Base-by-base conservation (phyloP, 441 rosid species). In the Euphorbia schlechtendalii region DNA sequence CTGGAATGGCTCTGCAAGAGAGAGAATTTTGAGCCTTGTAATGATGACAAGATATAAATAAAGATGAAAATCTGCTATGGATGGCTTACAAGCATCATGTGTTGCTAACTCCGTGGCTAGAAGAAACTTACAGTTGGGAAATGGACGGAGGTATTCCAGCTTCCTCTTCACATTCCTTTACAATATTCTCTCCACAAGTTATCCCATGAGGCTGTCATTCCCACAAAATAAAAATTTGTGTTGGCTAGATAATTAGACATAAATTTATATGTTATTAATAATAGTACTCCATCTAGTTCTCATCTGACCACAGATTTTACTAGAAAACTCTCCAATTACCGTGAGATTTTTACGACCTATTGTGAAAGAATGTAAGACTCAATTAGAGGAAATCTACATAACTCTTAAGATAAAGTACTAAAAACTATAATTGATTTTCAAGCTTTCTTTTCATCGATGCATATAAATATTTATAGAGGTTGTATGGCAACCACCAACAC, bases 101-200 rank as follows among this genome's bases (percentile, higher is more conserved):
- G 14, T 60, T 60, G 52, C 40, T 8, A 20, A 65, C 63, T 66
- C 58, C 64, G 46, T 61, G 53, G 66, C n/a, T 3, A 21, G 5
- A 58, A 60, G 60, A 60, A 70, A 71, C 61, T 68, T 77, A 89
- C 96, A 82, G 63, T 34, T 62, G 45, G 25, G 93, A 82, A 62
- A 87, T 78, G 66, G 77, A 67, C 76, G 63, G 70, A 36, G 90
- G 84, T 63, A 89, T 89, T 56, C 96, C 93, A 20, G 98, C 98
- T 77, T 92, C 98, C 74, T 89, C 96, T 70, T 89, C 89, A 28
- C 98, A 92, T 84, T 92, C 96, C 82, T 89, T 92, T 4, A 83
- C 79, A 65, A 92, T 30, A 75, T 92, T 89, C 66, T 86, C 89
- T 56, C 85, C 82, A 46, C 90, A 89, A 65, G 91, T 68, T 61